Evolutionary conservation across 2,329 filamentous ascomycete genomes (phyloP).

Genomic region (Polychaeton citri): DNA sequence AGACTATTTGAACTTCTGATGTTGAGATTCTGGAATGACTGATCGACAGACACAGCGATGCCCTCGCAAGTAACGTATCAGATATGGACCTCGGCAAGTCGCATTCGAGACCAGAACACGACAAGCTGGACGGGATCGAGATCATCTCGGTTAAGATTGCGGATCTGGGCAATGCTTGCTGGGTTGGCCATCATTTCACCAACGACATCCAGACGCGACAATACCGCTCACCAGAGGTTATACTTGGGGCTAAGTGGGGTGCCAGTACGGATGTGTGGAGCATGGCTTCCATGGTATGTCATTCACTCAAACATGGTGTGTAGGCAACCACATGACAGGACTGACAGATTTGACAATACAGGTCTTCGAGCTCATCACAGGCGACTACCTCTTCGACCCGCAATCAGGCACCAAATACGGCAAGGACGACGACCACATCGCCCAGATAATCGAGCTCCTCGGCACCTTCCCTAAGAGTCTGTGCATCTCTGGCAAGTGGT

Average conservation of each 20-base stretch:
- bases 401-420: slow-evolving; percentile 98
- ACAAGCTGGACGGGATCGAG: slow-evolving; percentile 45
- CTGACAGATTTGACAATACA: slow-evolving; percentile 30
- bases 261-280: slow-evolving; percentile 99
- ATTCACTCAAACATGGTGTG: neutral
- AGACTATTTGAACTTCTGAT: slow-evolving; percentile 1
- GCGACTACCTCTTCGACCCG: slow-evolving; percentile 95
- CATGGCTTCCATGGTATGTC: slow-evolving; percentile 91
- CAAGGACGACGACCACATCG: slow-evolving; percentile 98
- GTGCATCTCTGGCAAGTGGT: slow-evolving; percentile 90
- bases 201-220: slow-evolving; percentile 98
- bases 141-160: slow-evolving; percentile 98
- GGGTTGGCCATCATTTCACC: slow-evolving; percentile 97
- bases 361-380: slow-evolving; percentile 96
- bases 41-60: slow-evolving; percentile 38
- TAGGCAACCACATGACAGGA: neutral
- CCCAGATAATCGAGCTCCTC: slow-evolving; percentile 93
- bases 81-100: slow-evolving; percentile 83
- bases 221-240: slow-evolving; percentile 94
- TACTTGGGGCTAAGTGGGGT: slow-evolving; percentile 93
- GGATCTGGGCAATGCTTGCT: slow-evolving; percentile 94
- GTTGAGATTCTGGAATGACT: slow-evolving; percentile 11
- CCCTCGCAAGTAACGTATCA: slow-evolving; percentile 84
- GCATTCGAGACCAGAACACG: slow-evolving; percentile 43
- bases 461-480: slow-evolving; percentile 87